Evolutionary conservation across 75 land plant genomes (phyloP), one percentile per base, ranked within the genome.

Genomic region (Gnetum montanum): DNA sequence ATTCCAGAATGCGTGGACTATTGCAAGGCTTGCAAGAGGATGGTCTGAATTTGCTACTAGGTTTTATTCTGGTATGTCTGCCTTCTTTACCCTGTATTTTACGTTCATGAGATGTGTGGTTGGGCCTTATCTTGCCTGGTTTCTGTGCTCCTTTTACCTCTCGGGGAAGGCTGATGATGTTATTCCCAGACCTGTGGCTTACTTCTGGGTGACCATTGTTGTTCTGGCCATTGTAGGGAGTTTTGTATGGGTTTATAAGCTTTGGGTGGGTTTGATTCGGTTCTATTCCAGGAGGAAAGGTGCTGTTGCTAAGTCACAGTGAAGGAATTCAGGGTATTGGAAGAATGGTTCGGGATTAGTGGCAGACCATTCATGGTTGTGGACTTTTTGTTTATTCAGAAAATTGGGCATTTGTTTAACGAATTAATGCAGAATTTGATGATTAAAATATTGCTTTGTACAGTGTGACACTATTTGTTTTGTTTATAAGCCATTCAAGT

Each of bases 211-310:
- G 76, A 38, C 51, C 43, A 73, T 53, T 51, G 40, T 61, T 12
- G 34, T 62, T 15, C 40, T 68, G 25, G 76, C 73, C 8, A 54
- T 73, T 34, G 49, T 62, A 18, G 76, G 72, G 24, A 68, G 66
- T 36, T 7, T 53, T 28, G 12, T 73, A 3, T 73, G 76, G 76
- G 76, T 73, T n/a, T 73, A 59, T 40, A 73, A 69, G 66, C 73
- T 73, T 6, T 73, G 72, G 76, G 46, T 40, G 34, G 73, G 76
- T 8, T 62, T 73, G 8, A 40, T 68, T 4, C 57, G 65, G 33
- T 69, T 69, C 59, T 54, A 69, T 35, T 2, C 66, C 28, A 61
- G 43, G 49, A 52, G 45, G 19, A n/a, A n/a, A n/a, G n/a, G n/a
- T n/a, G n/a, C n/a, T n/a, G n/a, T n/a, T n/a, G n/a, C n/a, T n/a